Base-by-base conservation (phyloP, 2,329 filamentous ascomycete species). In the Cladophialophora immunda region DNA sequence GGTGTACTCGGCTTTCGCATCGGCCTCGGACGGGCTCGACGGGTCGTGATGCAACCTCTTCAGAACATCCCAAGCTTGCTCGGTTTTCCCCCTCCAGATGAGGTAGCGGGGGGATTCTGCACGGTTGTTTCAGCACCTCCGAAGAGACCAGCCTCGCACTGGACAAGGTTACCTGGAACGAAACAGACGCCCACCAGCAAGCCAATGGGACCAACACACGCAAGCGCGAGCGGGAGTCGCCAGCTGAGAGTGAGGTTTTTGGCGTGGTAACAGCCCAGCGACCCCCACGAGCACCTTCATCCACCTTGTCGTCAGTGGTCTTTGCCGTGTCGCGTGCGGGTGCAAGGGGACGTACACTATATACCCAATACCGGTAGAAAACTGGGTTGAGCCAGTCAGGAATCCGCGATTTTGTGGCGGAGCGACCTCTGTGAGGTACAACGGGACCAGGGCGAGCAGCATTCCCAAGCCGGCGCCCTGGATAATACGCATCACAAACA, bases 231-330 rank as follows among this genome's bases (percentile, higher is more conserved):
- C 3, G 57, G 73, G 47, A 76, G 71, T 36, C 90, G 82, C 85
- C 86, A 90, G 0, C 89, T 82, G 0, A 88, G 88, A 0, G 86
- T 88, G 69, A 91, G 89, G 0, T 89, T 89, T 86, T 11, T 38
- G 8, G 92, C 71, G 92, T 86, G 65, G 87, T 86, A 45, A 88
- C 71, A 5, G 89, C 76, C 19, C 86, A 84, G 1, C 86, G 85
- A 1, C 90, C 81, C 70, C 6, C 22, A 54, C 3, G 47, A 17
- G n/a, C n/a, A n/a, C n/a, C n/a, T n/a, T n/a, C n/a, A n/a, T n/a
- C n/a, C n/a, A n/a, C n/a, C n/a, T n/a, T n/a, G n/a, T n/a, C n/a
- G n/a, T n/a, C n/a, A n/a, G n/a, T n/a, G n/a, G n/a, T n/a, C n/a
- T n/a, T n/a, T n/a, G n/a, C n/a, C n/a, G n/a, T n/a, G n/a, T n/a